These are phyloP conservation scores for Pluteus cervinus DNA, from an alignment of 768 basidiomycete species.

Conservation along the genomic window DNA sequence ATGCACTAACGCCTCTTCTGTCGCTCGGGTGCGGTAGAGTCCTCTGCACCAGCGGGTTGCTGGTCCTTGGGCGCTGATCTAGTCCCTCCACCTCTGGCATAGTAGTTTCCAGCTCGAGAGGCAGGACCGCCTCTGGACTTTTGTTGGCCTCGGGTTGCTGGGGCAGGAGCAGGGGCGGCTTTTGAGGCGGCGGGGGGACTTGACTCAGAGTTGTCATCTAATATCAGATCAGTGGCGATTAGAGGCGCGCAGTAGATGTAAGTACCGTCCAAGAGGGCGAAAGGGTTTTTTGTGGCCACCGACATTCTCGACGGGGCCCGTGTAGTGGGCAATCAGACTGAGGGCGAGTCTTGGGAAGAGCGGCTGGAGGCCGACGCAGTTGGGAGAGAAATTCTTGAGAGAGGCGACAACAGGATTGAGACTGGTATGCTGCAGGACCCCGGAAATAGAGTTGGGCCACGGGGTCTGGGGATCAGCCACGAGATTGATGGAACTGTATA, in stretches of 20 bases:
- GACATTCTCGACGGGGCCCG: constrained; percentile 77
- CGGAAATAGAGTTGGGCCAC: no score
- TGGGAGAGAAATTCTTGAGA: no score
- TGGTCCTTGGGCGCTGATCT: constrained; percentile 28
- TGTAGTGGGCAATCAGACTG: constrained; percentile 24
- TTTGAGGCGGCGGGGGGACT: constrained; percentile 24
- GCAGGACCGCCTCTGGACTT: constrained; percentile 53
- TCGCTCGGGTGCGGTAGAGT: constrained; percentile 22
- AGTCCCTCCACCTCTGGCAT: constrained; percentile 46
- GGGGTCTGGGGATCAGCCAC: no score
- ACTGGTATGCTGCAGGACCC: no score
- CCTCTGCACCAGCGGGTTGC: constrained; percentile 20
- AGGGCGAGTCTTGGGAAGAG: constrained; percentile 14
- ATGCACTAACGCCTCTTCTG: constrained; percentile 27
- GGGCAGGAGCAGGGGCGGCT: constrained; percentile 24
- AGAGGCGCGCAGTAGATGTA: constrained; percentile 12
- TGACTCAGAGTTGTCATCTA: no score
- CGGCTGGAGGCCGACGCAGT: constrained; percentile 9
- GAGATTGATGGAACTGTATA: constrained; percentile 47
- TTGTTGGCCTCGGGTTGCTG: constrained; percentile 35
- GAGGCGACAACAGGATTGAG: no score
- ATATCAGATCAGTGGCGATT: constrained; percentile 12
- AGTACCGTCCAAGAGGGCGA: constrained; percentile 76
- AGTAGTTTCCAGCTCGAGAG: constrained; percentile 63
- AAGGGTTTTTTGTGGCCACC: constrained; percentile 86